phyloP scores from a whole-genome alignment of 495 filamentous ascomycete species.

The Pyronema domesticum region DNA sequence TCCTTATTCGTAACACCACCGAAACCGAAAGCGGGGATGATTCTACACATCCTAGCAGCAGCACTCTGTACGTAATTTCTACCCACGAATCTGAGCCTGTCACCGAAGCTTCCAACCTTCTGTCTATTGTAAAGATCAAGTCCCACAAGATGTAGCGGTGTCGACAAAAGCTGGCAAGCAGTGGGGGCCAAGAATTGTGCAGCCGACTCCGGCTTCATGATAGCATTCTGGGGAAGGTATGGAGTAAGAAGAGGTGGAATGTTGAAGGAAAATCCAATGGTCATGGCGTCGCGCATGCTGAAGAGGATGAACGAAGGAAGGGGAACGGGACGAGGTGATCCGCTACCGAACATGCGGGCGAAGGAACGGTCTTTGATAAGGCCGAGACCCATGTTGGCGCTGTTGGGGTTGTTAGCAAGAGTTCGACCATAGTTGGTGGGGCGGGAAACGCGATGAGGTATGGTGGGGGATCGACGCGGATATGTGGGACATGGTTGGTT shows the following conservation, averaged over 20 bases:
- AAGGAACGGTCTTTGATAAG: slow-evolving; percentile 87
- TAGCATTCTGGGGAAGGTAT: slow-evolving; percentile 25
- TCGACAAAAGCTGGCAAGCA: slow-evolving; percentile 57
- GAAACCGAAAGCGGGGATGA: slow-evolving; percentile 84
- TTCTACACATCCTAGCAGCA: slow-evolving; percentile 69
- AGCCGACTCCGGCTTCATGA: slow-evolving; percentile 16
- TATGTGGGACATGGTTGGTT: too few relatives aligned
- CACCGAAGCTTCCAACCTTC: slow-evolving; percentile 32
- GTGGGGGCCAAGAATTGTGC: slow-evolving; percentile 18
- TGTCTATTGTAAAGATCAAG: slow-evolving; percentile 75
- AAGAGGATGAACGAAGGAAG: slow-evolving; percentile 59
- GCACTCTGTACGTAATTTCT: slow-evolving; percentile 64
- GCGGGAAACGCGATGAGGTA: not conserved
- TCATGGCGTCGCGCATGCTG: slow-evolving; percentile 67
- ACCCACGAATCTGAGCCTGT: slow-evolving; percentile 45
- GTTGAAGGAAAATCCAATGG: slow-evolving; percentile 89
- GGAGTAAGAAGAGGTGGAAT: slow-evolving; percentile 63
- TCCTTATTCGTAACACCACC: slow-evolving; percentile 76
- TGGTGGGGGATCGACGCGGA: too few relatives aligned
- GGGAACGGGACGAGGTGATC: slow-evolving; percentile 35
- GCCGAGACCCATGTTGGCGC: slow-evolving; percentile 79
- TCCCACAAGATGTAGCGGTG: slow-evolving; percentile 74
- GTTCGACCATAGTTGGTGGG: not conserved
- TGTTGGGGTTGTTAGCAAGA: slow-evolving; percentile 18
- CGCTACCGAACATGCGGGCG: slow-evolving; percentile 60